A percentile compares a stretch with the other conserved stretches of the same genome.
Evolutionary conservation across 2,329 filamentous ascomycete genomes (phyloP).

Genomic region (Eurotiales sp.): DNA sequence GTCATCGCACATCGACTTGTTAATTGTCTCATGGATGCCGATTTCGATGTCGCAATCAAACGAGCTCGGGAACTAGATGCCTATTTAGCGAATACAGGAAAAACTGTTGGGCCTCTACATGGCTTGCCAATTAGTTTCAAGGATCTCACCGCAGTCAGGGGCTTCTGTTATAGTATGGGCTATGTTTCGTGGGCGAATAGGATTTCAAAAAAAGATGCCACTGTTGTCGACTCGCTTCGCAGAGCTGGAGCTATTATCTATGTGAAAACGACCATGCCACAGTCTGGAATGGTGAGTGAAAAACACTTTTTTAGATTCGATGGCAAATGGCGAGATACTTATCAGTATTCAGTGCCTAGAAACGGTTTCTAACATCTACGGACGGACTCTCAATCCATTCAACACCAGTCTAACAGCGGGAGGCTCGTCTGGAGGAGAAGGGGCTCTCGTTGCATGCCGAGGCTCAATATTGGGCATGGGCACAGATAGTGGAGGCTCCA

Average conservation of each 20-base stretch:
- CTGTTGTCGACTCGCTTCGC: conserved; percentile 35
- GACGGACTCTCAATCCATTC: conserved; percentile 39
- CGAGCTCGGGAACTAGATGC: not conserved
- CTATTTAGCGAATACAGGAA: not conserved
- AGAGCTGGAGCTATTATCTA: conserved; percentile 53
- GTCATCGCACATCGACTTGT: conserved; percentile 23
- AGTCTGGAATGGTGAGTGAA: conserved; percentile 52
- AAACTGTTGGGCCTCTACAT: conserved; percentile 44
- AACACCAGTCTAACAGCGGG: conserved; percentile 31
- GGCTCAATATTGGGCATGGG: conserved; percentile 62
- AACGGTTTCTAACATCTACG: conserved; percentile 38
- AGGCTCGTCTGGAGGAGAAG: conserved; percentile 48
- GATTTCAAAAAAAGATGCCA: conserved; percentile 14
- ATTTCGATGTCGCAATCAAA: not conserved
- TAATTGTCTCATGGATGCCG: not conserved
- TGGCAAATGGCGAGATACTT: conserved; percentile 29
- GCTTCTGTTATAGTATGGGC: conserved; percentile 53
- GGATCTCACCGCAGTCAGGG: conserved; percentile 57
- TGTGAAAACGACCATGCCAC: conserved; percentile 54
- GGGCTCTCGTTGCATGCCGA: conserved; percentile 56
- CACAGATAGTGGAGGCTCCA: conserved; percentile 51
- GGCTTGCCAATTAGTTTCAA: conserved; percentile 54
- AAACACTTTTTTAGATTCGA: conserved; percentile 62
- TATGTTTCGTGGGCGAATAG: conserved; percentile 3
- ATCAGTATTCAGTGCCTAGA: conserved; percentile 17